A percentile compares a stretch with the other conserved stretches of the same genome.
Evolutionary conservation across 352 stramenopile species (phyloP).

Genomic region (Pythium biforme): DNA sequence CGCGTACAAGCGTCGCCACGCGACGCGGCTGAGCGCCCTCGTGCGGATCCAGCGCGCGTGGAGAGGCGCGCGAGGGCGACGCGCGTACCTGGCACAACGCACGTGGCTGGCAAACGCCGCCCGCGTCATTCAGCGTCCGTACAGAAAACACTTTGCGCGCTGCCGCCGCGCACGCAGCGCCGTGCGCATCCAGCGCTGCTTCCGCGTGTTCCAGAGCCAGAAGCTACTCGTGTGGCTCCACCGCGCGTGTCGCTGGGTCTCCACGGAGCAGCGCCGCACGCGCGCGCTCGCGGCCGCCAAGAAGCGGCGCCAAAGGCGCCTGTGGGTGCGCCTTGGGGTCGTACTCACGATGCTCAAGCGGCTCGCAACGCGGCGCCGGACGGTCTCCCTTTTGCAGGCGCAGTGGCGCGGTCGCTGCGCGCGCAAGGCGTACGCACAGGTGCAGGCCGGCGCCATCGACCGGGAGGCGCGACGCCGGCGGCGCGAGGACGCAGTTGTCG

Average conservation of each 20-base stretch:
- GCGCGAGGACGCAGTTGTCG: slow-evolving; percentile 19
- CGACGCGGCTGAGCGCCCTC: slow-evolving; percentile 14
- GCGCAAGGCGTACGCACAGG: slow-evolving; percentile 2
- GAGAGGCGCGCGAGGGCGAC: slow-evolving; percentile 27
- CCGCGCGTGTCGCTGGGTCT: slow-evolving; percentile 32
- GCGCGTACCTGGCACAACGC: background rate
- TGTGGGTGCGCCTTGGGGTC: slow-evolving; percentile 26
- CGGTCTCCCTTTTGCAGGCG: slow-evolving; percentile 27
- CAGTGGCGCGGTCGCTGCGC: slow-evolving; percentile 31
- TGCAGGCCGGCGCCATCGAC: background rate
- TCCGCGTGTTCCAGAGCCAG: slow-evolving; percentile 40
- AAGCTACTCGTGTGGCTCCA: slow-evolving; percentile 39
- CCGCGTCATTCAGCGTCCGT: slow-evolving; percentile 35
- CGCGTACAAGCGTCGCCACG: slow-evolving; percentile 37
- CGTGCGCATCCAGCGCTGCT: slow-evolving; percentile 39
- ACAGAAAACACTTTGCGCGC: slow-evolving; percentile 26
- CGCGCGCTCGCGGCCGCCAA: slow-evolving; percentile 22
- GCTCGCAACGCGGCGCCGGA: slow-evolving; percentile 5
- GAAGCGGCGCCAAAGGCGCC: slow-evolving; percentile 18
- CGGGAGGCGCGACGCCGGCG: background rate
- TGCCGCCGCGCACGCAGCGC: slow-evolving; percentile 25
- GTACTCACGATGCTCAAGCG: slow-evolving; percentile 24
- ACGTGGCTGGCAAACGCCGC: slow-evolving; percentile 31
- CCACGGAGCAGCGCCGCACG: slow-evolving; percentile 22
- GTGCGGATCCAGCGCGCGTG: slow-evolving; percentile 41